A percentile compares a stretch with the other conserved stretches of the same genome.
These are phyloP conservation scores for Lachnellula arida DNA, from an alignment of 2,329 filamentous ascomycete species.

Conservation along the genomic window DNA sequence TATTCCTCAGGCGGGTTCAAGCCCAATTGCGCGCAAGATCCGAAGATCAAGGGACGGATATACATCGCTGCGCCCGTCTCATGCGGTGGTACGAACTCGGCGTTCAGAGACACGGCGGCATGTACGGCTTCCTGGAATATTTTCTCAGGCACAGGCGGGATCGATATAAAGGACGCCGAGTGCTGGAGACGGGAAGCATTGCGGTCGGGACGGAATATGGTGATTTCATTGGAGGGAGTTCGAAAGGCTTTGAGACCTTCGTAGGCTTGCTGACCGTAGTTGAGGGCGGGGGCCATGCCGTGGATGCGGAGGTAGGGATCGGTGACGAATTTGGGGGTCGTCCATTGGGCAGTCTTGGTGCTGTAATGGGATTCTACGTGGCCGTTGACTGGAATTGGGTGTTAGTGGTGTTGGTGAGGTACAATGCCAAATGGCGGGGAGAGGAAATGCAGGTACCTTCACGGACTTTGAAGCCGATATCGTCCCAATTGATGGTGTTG, in stretches of 20 bases:
- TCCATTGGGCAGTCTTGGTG: conserved; percentile 70
- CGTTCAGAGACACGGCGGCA: conserved; percentile 81
- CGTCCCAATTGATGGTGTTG: conserved; percentile 83
- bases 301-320: conserved; percentile 86
- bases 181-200: conserved; percentile 83
- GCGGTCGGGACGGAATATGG: conserved; percentile 80
- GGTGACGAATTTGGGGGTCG: conserved; percentile 69
- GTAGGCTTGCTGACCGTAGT: conserved; percentile 97
- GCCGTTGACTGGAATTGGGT: conserved; percentile 67
- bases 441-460: conserved; percentile 56
- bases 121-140: conserved; percentile 73
- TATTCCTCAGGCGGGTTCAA: conserved; percentile 87
- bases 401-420: background rate
- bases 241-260: conserved; percentile 98
- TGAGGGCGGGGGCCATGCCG: conserved; percentile 90
- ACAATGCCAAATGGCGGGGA: background rate
- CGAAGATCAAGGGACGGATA: conserved; percentile 83
- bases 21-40: conserved; percentile 80
- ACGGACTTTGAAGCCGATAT: conserved; percentile 87
- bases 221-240: conserved; percentile 64
- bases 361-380: conserved; percentile 88
- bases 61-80: conserved; percentile 89
- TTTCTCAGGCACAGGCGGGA: conserved; percentile 72
- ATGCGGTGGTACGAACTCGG: conserved; percentile 85
- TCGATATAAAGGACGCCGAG: conserved; percentile 76